A percentile compares a stretch with the other conserved stretches of the same genome.
phyloP scores from a whole-genome alignment of 805 yeast species.

The Candida golubevii region DNA sequence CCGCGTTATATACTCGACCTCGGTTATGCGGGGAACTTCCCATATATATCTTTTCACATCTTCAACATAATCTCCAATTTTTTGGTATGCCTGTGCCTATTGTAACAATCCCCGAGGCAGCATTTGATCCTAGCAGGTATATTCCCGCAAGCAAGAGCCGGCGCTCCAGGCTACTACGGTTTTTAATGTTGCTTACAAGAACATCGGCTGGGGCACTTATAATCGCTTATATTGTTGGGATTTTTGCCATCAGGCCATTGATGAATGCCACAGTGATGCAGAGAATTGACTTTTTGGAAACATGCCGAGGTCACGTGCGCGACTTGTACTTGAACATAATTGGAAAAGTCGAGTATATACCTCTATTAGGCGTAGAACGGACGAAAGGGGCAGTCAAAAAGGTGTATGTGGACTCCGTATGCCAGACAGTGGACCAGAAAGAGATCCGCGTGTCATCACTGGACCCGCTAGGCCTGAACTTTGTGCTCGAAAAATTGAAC shows the following conservation, averaged over 20 bases:
- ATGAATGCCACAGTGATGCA: constrained; percentile 27
- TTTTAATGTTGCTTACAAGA: constrained; percentile 28
- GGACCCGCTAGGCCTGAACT: constrained; percentile 20
- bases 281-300: constrained; percentile 33
- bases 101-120: constrained; percentile 39
- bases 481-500: constrained; percentile 22
- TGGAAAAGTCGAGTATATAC: constrained; percentile 33
- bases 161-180: constrained; percentile 24
- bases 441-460: constrained; percentile 15
- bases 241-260: constrained; percentile 32
- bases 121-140: constrained; percentile 32
- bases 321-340: constrained; percentile 33
- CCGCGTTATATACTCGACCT: too few relatives aligned
- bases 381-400: constrained; percentile 25
- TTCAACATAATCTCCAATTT: too few relatives aligned
- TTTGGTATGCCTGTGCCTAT: constrained; percentile 24
- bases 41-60: too few relatives aligned
- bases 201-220: constrained; percentile 31
- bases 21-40: too few relatives aligned
- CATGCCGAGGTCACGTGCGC: constrained; percentile 28
- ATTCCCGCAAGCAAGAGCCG: constrained; percentile 8
- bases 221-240: constrained; percentile 29
- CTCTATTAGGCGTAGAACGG: constrained; percentile 35
- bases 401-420: constrained; percentile 33
- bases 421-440: constrained; percentile 32